Evolutionary conservation across 805 yeast genomes (phyloP).

Genomic region (Spencermartinsiella europaea): DNA sequence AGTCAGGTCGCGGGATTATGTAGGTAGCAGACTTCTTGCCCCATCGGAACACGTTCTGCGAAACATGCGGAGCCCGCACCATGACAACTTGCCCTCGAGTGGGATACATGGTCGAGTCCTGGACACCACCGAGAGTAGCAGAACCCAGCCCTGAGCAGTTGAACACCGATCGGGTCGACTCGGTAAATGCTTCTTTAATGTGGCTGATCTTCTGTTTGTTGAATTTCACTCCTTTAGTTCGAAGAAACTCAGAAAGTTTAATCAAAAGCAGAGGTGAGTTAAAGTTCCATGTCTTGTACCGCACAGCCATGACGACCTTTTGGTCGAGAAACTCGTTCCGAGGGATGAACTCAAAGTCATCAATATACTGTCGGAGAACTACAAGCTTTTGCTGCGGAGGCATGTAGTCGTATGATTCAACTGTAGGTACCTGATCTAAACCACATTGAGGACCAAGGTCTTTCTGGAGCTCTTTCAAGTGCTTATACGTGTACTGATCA

Average conservation of each 20-base stretch:
- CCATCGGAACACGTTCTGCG: slow-evolving; percentile 43
- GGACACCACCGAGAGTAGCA: slow-evolving; percentile 55
- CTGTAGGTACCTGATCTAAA: slow-evolving; percentile 45
- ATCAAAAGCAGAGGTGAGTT: slow-evolving; percentile 60
- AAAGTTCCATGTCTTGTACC: slow-evolving; percentile 60
- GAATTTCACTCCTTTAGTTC: slow-evolving; percentile 47
- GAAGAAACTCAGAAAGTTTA: slow-evolving; percentile 42
- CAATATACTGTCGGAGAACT: slow-evolving; percentile 45
- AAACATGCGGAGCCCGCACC: slow-evolving; percentile 62
- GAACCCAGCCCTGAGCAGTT: slow-evolving; percentile 80
- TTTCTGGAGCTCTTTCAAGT: slow-evolving; percentile 39
- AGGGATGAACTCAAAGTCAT: slow-evolving; percentile 40
- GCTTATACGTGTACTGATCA: slow-evolving; percentile 54
- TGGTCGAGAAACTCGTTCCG: slow-evolving; percentile 38
- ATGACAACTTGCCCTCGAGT: slow-evolving; percentile 79
- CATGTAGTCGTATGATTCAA: slow-evolving; percentile 43
- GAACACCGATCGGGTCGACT: slow-evolving; percentile 46
- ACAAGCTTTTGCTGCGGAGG: slow-evolving; percentile 35
- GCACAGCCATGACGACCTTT: slow-evolving; percentile 53
- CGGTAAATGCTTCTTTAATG: slow-evolving; percentile 46
- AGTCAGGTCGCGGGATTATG: slow-evolving; percentile 64
- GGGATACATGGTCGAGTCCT: slow-evolving; percentile 59
- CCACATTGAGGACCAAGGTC: slow-evolving; percentile 53
- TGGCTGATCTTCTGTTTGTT: slow-evolving; percentile 44
- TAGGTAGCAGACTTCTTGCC: slow-evolving; percentile 53